Evolutionary conservation across 805 yeast genomes (phyloP).

Genomic region (Saturnispora gosingensis): DNA sequence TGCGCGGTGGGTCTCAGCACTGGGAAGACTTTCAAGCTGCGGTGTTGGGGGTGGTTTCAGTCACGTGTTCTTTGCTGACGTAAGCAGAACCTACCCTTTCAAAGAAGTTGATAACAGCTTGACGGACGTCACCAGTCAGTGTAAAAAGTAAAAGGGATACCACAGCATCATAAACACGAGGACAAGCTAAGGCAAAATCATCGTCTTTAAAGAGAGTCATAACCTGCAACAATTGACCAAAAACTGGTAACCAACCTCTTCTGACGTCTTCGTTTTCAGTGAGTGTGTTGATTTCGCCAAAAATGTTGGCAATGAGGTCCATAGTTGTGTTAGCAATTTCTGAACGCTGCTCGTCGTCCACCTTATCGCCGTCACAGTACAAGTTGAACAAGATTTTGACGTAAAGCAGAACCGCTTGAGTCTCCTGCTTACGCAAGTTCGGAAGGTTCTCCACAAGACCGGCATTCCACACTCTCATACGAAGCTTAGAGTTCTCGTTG

Average conservation of each 20-base stretch:
- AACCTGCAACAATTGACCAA: slow-evolving; percentile 79
- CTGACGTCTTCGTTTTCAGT: slow-evolving; percentile 74
- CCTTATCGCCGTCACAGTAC: slow-evolving; percentile 56
- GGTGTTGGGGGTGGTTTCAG: slow-evolving; percentile 7
- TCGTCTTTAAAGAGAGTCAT: slow-evolving; percentile 65
- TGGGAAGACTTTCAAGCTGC: not conserved
- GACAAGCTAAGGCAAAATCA: slow-evolving; percentile 54
- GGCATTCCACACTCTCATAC: slow-evolving; percentile 84
- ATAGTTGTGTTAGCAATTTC: slow-evolving; percentile 46
- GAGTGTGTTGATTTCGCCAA: slow-evolving; percentile 58
- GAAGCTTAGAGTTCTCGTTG: slow-evolving; percentile 78
- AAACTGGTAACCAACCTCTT: slow-evolving; percentile 89
- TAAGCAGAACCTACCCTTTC: slow-evolving; percentile 38
- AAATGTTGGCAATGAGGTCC: slow-evolving; percentile 63
- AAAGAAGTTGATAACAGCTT: slow-evolving; percentile 52
- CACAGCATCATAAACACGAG: slow-evolving; percentile 51
- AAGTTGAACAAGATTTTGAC: slow-evolving; percentile 72
- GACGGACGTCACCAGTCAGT: slow-evolving; percentile 38
- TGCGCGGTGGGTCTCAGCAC: not conserved
- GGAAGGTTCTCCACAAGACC: slow-evolving; percentile 91
- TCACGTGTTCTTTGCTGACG: slow-evolving; percentile 12
- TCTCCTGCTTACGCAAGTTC: slow-evolving; percentile 83
- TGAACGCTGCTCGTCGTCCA: slow-evolving; percentile 36
- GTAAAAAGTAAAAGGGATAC: slow-evolving; percentile 41
- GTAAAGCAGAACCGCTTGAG: slow-evolving; percentile 80